phyloP scores from a whole-genome alignment of 1,284 basidiomycete species.

The Jaminaea rosea region DNA sequence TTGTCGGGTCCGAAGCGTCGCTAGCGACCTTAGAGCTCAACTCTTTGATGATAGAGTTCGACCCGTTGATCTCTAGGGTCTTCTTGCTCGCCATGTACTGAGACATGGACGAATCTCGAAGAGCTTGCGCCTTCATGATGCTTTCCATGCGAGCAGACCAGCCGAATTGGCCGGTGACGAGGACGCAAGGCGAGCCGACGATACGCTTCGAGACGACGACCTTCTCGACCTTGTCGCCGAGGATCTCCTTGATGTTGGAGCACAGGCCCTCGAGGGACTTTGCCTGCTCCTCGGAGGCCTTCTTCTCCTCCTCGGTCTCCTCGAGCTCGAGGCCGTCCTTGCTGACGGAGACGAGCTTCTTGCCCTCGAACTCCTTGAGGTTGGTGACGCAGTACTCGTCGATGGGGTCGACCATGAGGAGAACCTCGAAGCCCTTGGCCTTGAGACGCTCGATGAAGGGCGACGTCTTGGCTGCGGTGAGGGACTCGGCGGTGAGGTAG shows the following conservation, averaged over 20 bases:
- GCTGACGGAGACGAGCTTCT: constrained; percentile 95
- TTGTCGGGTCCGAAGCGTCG: constrained; percentile 91
- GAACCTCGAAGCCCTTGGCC: constrained; percentile 99
- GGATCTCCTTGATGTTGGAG: constrained; percentile 92
- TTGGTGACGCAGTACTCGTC: constrained; percentile 62
- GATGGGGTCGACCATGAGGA: constrained; percentile 81
- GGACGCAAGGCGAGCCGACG: constrained; percentile 45
- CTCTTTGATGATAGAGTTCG: constrained; percentile 91
- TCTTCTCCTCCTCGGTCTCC: constrained; percentile 98
- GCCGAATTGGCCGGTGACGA: constrained; percentile 93
- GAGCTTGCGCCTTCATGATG: constrained; percentile 99
- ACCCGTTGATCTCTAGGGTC: constrained; percentile 94
- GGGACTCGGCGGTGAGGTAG: constrained; percentile 88
- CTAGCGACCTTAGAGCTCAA: constrained; percentile 86
- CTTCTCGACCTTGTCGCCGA: constrained; percentile 99
- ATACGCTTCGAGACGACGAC: constrained; percentile 90
- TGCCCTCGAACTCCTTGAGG: constrained; percentile 97
- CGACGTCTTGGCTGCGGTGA: constrained; percentile 81
- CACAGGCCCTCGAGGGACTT: constrained; percentile 80
- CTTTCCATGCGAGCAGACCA: constrained; percentile 99
- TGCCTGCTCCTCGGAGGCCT: constrained; percentile 74
- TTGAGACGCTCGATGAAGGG: constrained; percentile 99
- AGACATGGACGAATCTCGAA: constrained; percentile 97
- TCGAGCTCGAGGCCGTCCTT: constrained; percentile 99
- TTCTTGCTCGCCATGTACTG: constrained; percentile 92